A percentile compares a stretch with the other conserved stretches of the same genome.
These are phyloP conservation scores for Beauveria scarabaeidicola DNA, from an alignment of 2,329 filamentous ascomycete genomes.

Conservation along the genomic window DNA sequence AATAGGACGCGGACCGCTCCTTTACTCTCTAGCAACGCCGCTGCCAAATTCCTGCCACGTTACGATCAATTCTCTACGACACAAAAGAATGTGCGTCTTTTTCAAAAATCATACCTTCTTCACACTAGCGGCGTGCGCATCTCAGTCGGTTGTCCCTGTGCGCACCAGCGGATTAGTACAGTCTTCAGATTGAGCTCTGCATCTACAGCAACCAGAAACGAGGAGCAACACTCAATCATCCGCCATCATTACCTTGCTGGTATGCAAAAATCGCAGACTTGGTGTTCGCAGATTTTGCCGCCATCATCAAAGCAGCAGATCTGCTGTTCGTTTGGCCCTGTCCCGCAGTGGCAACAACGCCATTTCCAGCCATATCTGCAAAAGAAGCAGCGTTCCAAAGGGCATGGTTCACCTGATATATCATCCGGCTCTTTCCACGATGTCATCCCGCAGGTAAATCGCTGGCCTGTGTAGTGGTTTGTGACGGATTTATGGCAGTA, in stretches of 20 bases:
- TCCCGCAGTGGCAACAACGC: slow-evolving; percentile 9
- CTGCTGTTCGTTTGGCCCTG: not conserved
- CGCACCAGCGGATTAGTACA: not conserved
- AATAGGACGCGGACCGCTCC: too few relatives aligned
- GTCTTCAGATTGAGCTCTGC: not conserved
- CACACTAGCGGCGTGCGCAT: not conserved
- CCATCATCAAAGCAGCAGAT: not conserved
- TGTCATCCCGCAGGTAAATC: not conserved
- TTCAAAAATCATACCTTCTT: too few relatives aligned
- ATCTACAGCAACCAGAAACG: not conserved
- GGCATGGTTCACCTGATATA: not conserved
- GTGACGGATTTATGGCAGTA: not conserved
- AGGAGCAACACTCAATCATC: not conserved
- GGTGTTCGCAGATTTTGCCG: not conserved
- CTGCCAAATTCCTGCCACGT: too few relatives aligned
- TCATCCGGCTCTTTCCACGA: not conserved
- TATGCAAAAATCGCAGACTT: slow-evolving; percentile 2
- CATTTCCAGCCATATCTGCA: slow-evolving; percentile 2
- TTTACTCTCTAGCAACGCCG: too few relatives aligned
- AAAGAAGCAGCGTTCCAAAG: not conserved
- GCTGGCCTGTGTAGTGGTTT: not conserved
- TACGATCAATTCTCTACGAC: too few relatives aligned
- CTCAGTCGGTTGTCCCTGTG: not conserved
- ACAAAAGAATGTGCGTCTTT: too few relatives aligned
- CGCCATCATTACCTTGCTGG: not conserved